Base-by-base conservation (phyloP, 345 rosid genomes). In the Microthlaspi erraticum region DNA sequence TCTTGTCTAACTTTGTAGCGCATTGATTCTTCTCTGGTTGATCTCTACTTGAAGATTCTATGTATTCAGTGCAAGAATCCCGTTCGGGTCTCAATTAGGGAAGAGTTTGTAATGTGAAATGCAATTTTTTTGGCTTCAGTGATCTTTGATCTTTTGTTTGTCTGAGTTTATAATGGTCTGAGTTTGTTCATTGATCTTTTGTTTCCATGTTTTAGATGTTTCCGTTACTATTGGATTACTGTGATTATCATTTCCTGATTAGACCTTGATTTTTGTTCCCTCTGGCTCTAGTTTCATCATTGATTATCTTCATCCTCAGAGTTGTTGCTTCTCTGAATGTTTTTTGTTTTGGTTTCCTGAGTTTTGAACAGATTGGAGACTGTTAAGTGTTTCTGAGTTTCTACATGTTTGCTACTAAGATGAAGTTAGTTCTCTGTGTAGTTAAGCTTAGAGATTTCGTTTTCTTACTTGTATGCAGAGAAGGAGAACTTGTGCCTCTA, bases 401-500 rank as follows among this genome's bases (percentile, higher is more conserved):
- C 20, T 19, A 10, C 8, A n/a, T 42, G 26, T 72, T 33, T 44
- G 62, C 1, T 11, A 8, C 65, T 44, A 20, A 37, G 52, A 13
- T 46, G 48, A 53, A 34, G 44, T 62, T 75, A 13, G 52, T 29
- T 48, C 10, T 68, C 57, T 31, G 5, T 57, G 44, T 52, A 50
- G 10, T 34, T 33, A 60, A 23, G 53, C 48, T 66, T 46, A 58
- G 5, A 39, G 32, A 32, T 7, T 18, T 52, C 13, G 0, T 3
- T 37, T 31, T 52, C 33, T 54, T 14, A 5, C 53, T 9, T 45
- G 10, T 76, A 60, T 70, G 54, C 82, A 94, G 99, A 88, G 65
- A 94, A 94, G 84, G 99, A 94, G 69, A 94, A 94, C 45, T 79
- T 94, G 77, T 89, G 99, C 76, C 85, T 91, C 8, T 94, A 89